Base-by-base conservation (phyloP, 768 basidiomycete genomes). In the Tulasnella sp. region DNA sequence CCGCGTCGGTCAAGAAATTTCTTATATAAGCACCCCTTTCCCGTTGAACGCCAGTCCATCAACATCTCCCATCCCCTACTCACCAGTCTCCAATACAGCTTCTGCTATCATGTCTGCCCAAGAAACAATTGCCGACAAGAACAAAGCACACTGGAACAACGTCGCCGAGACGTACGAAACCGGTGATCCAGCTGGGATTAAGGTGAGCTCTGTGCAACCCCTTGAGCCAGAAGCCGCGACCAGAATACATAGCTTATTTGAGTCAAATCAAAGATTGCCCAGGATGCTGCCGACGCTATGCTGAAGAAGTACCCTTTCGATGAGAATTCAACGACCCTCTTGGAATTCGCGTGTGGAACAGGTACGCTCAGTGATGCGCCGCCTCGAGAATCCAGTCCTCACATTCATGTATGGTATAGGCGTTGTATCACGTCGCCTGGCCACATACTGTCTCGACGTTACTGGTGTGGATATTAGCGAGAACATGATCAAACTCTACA, bases 331-430 rank as follows among this genome's bases (percentile, higher is more conserved):
- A 93, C 93, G 7, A 86, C 84, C 8, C 86, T 92, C 24, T 86
- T 94, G 88, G 93, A 94, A 82, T 94, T 89, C 82, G 93, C 93
- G 6, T 94, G 93, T 83, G 92, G 93, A 18, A 89, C 89, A 80
- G 93, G 93, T 91, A 80, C 48, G 86, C 82, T 46, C 46, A 44
- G 16, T 44, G 19, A 18, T 0, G 44, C 2, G 14, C 79, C 31
- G 38, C 34, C 48, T 48, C 36, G 24, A 40, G 3, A 27, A 21
- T 27, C 34, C 34, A 27, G 31, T 72, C 36, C 40, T 34, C 27
- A 40, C 46, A 27, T 21, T 46, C 14, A 42, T 75, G 34, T 68
- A 24, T 21, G 27, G 4, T 31, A 1, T 56, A 94, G 94, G 94
- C 21, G 84, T 90, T 31, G 84, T 93, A 21, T 91, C 93, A 2